Percentiles rank a stretch among this genome's conserved stretches.
These are phyloP conservation scores for Haplosporangium sp. DNA, from an alignment of 371 early-diverging fungal genomes.

Conservation along the genomic window DNA sequence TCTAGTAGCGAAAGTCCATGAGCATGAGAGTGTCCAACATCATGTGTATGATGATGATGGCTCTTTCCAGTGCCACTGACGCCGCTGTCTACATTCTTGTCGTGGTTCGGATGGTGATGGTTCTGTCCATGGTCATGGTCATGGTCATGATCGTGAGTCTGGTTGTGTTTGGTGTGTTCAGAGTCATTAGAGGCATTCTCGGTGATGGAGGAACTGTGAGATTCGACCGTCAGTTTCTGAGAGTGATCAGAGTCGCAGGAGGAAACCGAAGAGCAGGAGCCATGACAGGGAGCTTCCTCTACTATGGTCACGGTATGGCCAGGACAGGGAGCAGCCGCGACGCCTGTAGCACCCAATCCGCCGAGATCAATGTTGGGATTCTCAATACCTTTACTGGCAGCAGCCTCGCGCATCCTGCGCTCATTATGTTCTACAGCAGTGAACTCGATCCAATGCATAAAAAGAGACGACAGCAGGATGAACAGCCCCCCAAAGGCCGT, in stretches of 20 bases:
- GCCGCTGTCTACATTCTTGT: neutral
- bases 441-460: conserved; percentile 55
- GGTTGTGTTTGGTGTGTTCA: neutral
- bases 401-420: conserved; percentile 36
- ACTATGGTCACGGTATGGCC: conserved; percentile 31
- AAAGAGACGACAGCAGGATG: conserved; percentile 63
- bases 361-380: conserved; percentile 21
- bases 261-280: conserved; percentile 29
- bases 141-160: conserved; percentile 6
- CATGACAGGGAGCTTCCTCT: conserved; percentile 20
- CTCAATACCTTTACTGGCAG: conserved; percentile 20
- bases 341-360: conserved; percentile 25
- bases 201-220: conserved; percentile 22
- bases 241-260: conserved; percentile 25
- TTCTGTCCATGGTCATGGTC: conserved; percentile 14
- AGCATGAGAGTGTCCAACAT: conserved; percentile 33
- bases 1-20: conserved; percentile 35
- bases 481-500: conserved; percentile 62
- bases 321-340: conserved; percentile 27
- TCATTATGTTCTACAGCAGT: conserved; percentile 40
- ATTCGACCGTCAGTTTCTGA: conserved; percentile 34
- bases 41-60: conserved; percentile 32
- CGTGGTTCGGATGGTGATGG: conserved; percentile 15
- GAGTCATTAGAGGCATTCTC: conserved; percentile 6
- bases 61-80: neutral